These are phyloP conservation scores for Phaeoacremonium minimum DNA, from an alignment of 2,329 filamentous ascomycete species.

Conservation along the genomic window DNA sequence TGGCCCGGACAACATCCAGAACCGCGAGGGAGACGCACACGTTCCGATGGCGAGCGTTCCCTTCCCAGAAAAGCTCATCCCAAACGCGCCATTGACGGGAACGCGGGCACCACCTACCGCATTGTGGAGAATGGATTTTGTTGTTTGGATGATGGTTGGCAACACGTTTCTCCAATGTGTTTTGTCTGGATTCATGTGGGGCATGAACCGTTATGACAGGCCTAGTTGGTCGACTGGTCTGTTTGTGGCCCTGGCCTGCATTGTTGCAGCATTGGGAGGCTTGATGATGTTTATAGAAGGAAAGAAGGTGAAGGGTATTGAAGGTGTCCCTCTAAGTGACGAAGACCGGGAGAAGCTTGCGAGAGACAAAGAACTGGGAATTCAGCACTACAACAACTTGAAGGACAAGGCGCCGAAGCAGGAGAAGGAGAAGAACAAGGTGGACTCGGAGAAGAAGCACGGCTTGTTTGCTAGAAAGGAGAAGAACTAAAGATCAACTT, in stretches of 20 bases:
- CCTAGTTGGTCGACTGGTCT: conserved; percentile 77
- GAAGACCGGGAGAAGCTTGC: conserved; percentile 46
- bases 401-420: conserved; percentile 45
- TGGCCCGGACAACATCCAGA: conserved; percentile 47
- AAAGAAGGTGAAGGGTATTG: conserved; percentile 65
- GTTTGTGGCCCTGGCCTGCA: conserved; percentile 71
- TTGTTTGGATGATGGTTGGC: conserved; percentile 72
- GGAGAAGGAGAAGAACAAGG: conserved; percentile 24
- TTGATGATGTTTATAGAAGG: conserved; percentile 69
- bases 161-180: conserved; percentile 76
- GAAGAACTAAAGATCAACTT: too few relatives aligned
- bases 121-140: conserved; percentile 73
- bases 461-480: too few relatives aligned
- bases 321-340: conserved; percentile 63
- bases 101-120: conserved; percentile 62
- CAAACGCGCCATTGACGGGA: conserved; percentile 67
- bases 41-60: conserved; percentile 49
- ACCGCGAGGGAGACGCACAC: conserved; percentile 22
- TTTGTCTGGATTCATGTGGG: conserved; percentile 81
- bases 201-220: conserved; percentile 66
- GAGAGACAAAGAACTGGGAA: conserved; percentile 48
- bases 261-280: conserved; percentile 65
- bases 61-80: conserved; percentile 57
- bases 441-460: conserved; percentile 18
- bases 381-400: conserved; percentile 56